Base-by-base conservation (phyloP, 345 rosid genomes). In the Eucalyptus urophylla region DNA sequence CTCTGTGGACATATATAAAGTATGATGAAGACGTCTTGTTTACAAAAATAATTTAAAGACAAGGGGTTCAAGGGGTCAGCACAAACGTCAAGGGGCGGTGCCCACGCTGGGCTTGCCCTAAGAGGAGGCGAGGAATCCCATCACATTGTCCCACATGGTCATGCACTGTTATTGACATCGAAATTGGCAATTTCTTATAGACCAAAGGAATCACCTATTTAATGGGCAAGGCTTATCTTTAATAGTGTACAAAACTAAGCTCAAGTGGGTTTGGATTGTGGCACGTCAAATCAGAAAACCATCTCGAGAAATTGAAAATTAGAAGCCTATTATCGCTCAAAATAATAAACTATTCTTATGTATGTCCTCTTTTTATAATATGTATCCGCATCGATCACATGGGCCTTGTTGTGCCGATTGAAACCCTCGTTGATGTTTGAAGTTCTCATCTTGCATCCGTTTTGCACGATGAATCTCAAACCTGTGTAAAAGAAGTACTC, bases 281-380 rank as follows among this genome's bases (percentile, higher is more conserved):
- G 13, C 81, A 33, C 24, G 24, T 33, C 4, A 13, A 72, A 72
- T 72, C 2, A 4, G 9, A 33, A 72, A 33, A 72, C 21, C 14
- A 33, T 33, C 24, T 17, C 1, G 43, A 31, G 12, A 33, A 31
- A 69, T 17, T 69, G 6, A 19, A 72, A 72, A 17, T 72, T 4
- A 8, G 14, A 72, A 17, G 1, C 2, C 0, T 17, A 5, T 10
- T 33, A 5, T 72, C 5, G 7, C 45, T 72, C 44, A 9, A 10
- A 69, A 8, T 72, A 33, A 33, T 69, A 11, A 19, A 9, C 2
- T 10, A 11, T 2, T 72, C 6, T 69, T 9, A 17, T 5, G 25
- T 9, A 33, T 3, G 2, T 21, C 22, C 13, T 8, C 43, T 6
- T 0, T 69, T 69, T 33, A 9, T 8, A 1, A 17, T 19, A 8